Evolutionary conservation across 345 rosid genomes (phyloP).

Genomic region (Arabidopsis thaliana): DNA sequence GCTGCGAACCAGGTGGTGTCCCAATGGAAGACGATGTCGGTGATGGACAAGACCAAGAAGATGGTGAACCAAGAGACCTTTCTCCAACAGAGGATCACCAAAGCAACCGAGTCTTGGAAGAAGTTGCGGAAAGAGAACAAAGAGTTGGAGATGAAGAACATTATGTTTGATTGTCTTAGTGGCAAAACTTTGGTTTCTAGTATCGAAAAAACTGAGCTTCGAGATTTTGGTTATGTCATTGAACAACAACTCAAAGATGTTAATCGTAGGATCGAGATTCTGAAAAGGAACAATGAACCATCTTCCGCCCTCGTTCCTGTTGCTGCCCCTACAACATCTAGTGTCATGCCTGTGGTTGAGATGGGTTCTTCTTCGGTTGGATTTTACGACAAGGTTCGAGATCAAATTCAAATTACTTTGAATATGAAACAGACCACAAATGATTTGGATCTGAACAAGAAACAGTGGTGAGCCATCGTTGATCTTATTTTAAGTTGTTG

Average conservation of each 20-base stretch:
- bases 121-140: slow-evolving; percentile 27
- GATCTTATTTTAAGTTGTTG: background rate
- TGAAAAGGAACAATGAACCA: slow-evolving; percentile 1
- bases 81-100: slow-evolving; percentile 40
- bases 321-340: slow-evolving; percentile 15
- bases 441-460: slow-evolving; percentile 35
- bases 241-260: slow-evolving; percentile 40
- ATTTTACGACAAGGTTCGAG: background rate
- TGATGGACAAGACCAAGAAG: slow-evolving; percentile 36
- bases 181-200: slow-evolving; percentile 8
- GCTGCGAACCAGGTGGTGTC: slow-evolving; percentile 4
- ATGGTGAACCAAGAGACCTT: slow-evolving; percentile 42
- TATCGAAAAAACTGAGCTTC: slow-evolving; percentile 33
- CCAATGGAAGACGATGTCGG: slow-evolving; percentile 12
- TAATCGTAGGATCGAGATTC: slow-evolving; percentile 13
- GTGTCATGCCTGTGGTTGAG: slow-evolving; percentile 19
- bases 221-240: slow-evolving; percentile 27
- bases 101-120: background rate
- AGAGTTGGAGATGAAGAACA: slow-evolving; percentile 39
- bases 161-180: slow-evolving; percentile 39
- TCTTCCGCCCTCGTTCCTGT: background rate
- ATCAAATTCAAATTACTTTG: background rate
- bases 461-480: slow-evolving; percentile 16
- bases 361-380: slow-evolving; percentile 10
- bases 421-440: background rate